Percentiles rank a stretch among this genome's conserved stretches.
Conservation (phyloP, 805 yeast genomes). For the Hanseniaspora lachancei region DNA sequence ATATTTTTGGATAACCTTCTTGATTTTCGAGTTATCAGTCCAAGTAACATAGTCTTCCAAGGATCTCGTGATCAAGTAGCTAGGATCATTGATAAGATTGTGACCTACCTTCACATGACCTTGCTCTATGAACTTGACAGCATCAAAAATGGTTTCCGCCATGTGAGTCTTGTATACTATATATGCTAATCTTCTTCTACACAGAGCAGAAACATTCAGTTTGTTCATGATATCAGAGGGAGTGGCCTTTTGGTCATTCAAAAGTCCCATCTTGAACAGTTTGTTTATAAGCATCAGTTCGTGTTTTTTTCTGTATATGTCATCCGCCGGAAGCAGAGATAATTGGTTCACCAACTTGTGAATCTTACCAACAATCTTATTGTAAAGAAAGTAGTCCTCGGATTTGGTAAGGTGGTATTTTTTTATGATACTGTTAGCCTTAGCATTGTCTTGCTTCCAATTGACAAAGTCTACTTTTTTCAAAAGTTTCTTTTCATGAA, state of each 20-base stretch:
- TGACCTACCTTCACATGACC: constrained; percentile 98
- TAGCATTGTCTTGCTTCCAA: constrained; percentile 94
- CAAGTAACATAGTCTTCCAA: constrained; percentile 96
- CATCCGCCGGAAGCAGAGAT: constrained; percentile 73
- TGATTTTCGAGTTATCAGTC: constrained; percentile 94
- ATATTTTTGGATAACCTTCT: constrained; percentile 73
- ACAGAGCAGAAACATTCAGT: constrained; percentile 80
- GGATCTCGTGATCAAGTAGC: constrained; percentile 79
- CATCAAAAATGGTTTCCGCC: constrained; percentile 83
- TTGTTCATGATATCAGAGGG: constrained; percentile 82
- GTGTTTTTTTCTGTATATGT: constrained; percentile 75
- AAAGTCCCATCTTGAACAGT: constrained; percentile 73
- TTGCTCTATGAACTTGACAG: constrained; percentile 83
- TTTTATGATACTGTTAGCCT: constrained; percentile 93
- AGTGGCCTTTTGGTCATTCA: constrained; percentile 38
- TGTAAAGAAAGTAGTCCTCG: constrained; percentile 91
- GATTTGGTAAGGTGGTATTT: constrained; percentile 87
- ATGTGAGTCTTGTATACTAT: constrained; percentile 87
- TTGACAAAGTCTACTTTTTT: constrained; percentile 93
- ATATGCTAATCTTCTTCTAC: constrained; percentile 85
- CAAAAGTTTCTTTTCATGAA: constrained; percentile 87
- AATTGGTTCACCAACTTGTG: constrained; percentile 77
- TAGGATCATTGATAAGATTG: constrained; percentile 87
- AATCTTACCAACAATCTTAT: constrained; percentile 81
- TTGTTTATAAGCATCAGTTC: constrained; percentile 82